Conservation (phyloP, 2,329 filamentous ascomycete species). For the Fusarium buharicum region DNA sequence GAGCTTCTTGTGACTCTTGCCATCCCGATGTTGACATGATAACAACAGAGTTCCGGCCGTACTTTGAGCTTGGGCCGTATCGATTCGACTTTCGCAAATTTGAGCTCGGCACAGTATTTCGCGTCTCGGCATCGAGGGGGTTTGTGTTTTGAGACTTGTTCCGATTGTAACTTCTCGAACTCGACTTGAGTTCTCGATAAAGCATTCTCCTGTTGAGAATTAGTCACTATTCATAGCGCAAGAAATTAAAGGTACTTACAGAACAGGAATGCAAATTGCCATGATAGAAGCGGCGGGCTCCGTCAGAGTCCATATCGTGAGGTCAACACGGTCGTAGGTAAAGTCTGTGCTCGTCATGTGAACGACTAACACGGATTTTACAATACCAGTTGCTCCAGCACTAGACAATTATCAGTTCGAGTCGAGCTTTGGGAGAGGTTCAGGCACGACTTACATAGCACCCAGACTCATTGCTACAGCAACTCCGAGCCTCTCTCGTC, state of each 20-base stretch:
- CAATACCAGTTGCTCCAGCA: slow-evolving; percentile 49
- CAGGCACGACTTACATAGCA: slow-evolving; percentile 43
- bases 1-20: slow-evolving; percentile 49
- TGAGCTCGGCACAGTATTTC: slow-evolving; percentile 10
- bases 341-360: slow-evolving; percentile 49
- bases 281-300: slow-evolving; percentile 52
- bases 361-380: slow-evolving; percentile 49
- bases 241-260: slow-evolving; percentile 39
- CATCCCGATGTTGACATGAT: slow-evolving; percentile 48
- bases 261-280: slow-evolving; percentile 50
- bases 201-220: slow-evolving; percentile 47
- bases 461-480: slow-evolving; percentile 52
- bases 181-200: slow-evolving; percentile 49
- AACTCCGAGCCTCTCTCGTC: slow-evolving; percentile 50
- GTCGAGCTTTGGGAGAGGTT: too few species aligned
- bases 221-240: not conserved
- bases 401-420: slow-evolving; percentile 33
- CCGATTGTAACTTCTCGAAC: slow-evolving; percentile 34
- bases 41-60: slow-evolving; percentile 47
- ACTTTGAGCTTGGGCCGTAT: slow-evolving; percentile 34
- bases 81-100: slow-evolving; percentile 30
- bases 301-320: slow-evolving; percentile 51
- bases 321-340: slow-evolving; percentile 50
- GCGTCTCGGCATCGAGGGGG: slow-evolving; percentile 7
- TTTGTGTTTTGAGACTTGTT: slow-evolving; percentile 6